A percentile compares a stretch with the other conserved stretches of the same genome.
These are phyloP conservation scores for Phytophthora kernoviae DNA, from an alignment of 352 stramenopile genomes.

Conservation along the genomic window DNA sequence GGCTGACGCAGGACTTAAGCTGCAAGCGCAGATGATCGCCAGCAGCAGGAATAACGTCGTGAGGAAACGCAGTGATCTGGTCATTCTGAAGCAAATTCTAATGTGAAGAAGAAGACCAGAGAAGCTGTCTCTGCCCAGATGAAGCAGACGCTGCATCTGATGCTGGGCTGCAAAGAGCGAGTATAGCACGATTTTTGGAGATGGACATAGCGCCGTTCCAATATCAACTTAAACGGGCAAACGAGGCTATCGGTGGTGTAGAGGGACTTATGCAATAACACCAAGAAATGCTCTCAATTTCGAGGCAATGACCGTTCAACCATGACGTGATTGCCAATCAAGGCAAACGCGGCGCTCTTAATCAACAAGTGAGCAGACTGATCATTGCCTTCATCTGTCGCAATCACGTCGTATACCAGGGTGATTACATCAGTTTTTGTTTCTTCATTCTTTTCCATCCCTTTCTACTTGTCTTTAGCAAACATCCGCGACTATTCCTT, in stretches of 20 bases:
- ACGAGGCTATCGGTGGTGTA: slow-evolving; percentile 20
- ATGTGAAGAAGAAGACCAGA: slow-evolving; percentile 10
- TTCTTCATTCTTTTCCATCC: neutral
- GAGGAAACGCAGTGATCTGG: slow-evolving; percentile 7
- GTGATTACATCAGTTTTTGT: slow-evolving; percentile 16
- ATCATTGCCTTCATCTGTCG: slow-evolving; percentile 4
- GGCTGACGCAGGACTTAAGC: slow-evolving; percentile 10
- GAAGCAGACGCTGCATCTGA: slow-evolving; percentile 2
- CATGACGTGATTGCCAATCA: too few species aligned
- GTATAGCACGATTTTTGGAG: slow-evolving; percentile 13
- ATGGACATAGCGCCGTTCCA: too few species aligned
- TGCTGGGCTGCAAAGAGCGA: slow-evolving; percentile 23
- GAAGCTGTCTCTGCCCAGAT: slow-evolving; percentile 4
- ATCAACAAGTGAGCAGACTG: too few species aligned
- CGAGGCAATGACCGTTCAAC: too few species aligned
- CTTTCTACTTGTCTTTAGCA: neutral
- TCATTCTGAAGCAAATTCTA: slow-evolving; percentile 19
- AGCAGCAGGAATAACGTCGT: slow-evolving; percentile 17
- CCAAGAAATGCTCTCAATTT: too few species aligned
- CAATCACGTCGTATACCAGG: slow-evolving; percentile 9
- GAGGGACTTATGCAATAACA: too few species aligned
- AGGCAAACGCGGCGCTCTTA: too few species aligned
- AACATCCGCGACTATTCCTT: neutral
- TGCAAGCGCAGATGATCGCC: slow-evolving; percentile 18
- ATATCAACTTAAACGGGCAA: too few species aligned